Evolutionary conservation across 1,284 basidiomycete genomes (phyloP), one percentile per base, ranked within the genome.

Genomic region (Phellinidium pouzarii): DNA sequence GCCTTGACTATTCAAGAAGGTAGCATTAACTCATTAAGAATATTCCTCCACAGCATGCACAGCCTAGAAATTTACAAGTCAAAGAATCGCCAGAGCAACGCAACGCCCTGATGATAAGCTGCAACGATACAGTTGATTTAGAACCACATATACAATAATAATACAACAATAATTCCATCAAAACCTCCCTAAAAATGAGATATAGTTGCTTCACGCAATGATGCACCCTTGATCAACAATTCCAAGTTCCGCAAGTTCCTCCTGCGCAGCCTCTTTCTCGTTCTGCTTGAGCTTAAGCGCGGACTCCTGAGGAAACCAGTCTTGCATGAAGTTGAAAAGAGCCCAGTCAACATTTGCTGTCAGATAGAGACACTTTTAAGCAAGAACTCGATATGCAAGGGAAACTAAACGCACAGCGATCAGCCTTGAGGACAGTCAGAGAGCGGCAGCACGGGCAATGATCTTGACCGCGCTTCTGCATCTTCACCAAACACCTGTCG

Each of bases 301-400:
- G 14, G 92, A 77, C 66, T 97, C 94, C 7, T 80, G 66, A 0
- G 94, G 93, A 68, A 98, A 97, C 92, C 93, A 97, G 56, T 88
- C 84, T 58, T 87, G 78, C 82, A 97, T 90, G 61, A 93, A 94
- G 59, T 87, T 85, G 48, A 90, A 73, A 42, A 91, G 68, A 1
- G 82, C 88, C 73, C 78, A 82, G 62, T 94, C 91, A 38, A 94
- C 77, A 60, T 94, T 91, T 2, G 76, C 87, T 90, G 56, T 12
- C 40, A 44, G 40, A 25, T 29, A 44, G 48, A 8, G 50, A 26
- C 8, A 42, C 22, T 41, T n/a, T 47, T 38, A 9, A 54, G 43
- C 23, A 20, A 52, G 29, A 25, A n/a, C 23, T 14, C 5, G 34
- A n/a, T 31, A 41, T 29, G 45, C 29, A 51, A 20, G 19, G 29